Conservation (phyloP, 2,329 filamentous ascomycete species). For the Botrytis byssoidea region DNA sequence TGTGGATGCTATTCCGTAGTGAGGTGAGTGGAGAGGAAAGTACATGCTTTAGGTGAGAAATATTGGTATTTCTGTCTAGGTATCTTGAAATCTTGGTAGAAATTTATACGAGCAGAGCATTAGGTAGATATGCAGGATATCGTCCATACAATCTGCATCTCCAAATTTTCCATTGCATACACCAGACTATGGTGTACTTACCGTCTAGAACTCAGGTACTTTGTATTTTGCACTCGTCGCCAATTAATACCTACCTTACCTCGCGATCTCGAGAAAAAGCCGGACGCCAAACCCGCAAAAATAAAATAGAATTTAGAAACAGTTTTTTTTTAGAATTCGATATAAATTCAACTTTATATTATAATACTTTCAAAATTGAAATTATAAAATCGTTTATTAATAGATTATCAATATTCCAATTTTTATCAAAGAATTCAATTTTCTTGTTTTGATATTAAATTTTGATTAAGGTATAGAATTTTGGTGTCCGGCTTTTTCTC, state of each 20-base stretch:
- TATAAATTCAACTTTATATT: too few species aligned
- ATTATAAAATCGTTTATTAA: too few species aligned
- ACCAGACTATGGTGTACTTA: not conserved
- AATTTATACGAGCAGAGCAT: not conserved
- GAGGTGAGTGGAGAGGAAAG: not conserved
- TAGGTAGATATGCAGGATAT: not conserved
- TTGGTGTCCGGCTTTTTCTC: too few species aligned
- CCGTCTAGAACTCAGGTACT: not conserved
- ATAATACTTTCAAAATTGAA: too few species aligned
- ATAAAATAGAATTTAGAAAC: too few species aligned
- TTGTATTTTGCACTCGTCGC: not conserved
- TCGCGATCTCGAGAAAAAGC: too few species aligned
- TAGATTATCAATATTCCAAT: too few species aligned
- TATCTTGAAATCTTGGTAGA: not conserved
- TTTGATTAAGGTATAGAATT: too few species aligned
- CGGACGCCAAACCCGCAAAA: too few species aligned
- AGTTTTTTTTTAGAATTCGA: too few species aligned
- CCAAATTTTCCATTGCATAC: not conserved
- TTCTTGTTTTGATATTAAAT: too few species aligned
- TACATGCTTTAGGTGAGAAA: not conserved
- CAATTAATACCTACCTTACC: not conserved
- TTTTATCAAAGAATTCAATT: too few species aligned
- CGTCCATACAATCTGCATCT: not conserved
- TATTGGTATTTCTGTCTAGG: not conserved
- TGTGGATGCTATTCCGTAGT: not conserved